These are phyloP conservation scores for Aspergillus spinulosporus DNA, from an alignment of 2,329 filamentous ascomycete species.

Conservation along the genomic window DNA sequence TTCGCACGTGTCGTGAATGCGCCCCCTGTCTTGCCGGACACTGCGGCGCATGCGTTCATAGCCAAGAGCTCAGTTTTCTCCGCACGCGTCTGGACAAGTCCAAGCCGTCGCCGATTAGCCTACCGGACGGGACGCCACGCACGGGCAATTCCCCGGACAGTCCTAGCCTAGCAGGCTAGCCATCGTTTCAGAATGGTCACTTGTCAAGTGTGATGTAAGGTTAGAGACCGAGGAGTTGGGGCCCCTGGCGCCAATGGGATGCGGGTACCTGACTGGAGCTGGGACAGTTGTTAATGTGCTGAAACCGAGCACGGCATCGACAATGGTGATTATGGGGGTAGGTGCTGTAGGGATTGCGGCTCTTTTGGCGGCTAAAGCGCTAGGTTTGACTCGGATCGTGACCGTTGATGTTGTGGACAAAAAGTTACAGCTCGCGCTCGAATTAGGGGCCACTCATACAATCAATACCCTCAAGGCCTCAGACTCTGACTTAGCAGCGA, in stretches of 20 bases:
- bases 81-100: constrained; percentile 21
- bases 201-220: constrained; percentile 29
- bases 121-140: constrained; percentile 18
- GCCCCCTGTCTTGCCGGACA: constrained; percentile 21
- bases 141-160: constrained; percentile 40
- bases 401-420: constrained; percentile 54
- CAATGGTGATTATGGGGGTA: constrained; percentile 33
- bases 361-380: constrained; percentile 53
- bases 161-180: constrained; percentile 36
- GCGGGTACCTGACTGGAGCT: constrained; percentile 37
- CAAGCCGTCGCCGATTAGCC: constrained; percentile 24
- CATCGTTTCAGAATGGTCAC: constrained; percentile 30
- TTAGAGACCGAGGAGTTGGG: constrained; percentile 22
- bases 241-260: constrained; percentile 32
- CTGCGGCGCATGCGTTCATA: constrained; percentile 24
- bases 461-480: not conserved
- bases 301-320: constrained; percentile 22
- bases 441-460: constrained; percentile 46
- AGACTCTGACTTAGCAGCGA: not conserved
- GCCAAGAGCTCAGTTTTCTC: constrained; percentile 29
- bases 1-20: constrained; percentile 28
- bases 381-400: constrained; percentile 48
- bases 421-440: constrained; percentile 49
- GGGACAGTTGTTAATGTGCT: constrained; percentile 35
- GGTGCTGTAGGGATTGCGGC: constrained; percentile 55